Conservation (phyloP, 176 grass and related monocot species). For the Saccharum spontaneum region DNA sequence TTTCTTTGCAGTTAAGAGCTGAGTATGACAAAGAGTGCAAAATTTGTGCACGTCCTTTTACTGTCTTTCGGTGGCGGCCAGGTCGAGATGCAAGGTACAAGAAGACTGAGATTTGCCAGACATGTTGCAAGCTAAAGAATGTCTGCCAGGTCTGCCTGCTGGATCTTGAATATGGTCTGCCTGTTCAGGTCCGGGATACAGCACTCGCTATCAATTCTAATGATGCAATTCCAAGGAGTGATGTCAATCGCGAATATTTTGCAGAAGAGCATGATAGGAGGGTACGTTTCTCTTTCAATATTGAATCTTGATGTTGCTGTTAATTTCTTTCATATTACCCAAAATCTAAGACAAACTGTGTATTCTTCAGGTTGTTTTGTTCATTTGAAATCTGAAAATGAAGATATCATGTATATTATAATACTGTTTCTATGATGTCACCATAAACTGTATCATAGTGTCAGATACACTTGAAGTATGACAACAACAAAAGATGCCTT, state of each 20-base stretch:
- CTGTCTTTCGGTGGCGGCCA: slow-evolving; percentile 92
- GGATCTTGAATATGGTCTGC: slow-evolving; percentile 94
- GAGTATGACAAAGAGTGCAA: slow-evolving; percentile 98
- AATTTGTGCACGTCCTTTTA: slow-evolving; percentile 87
- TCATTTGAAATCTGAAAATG: not conserved
- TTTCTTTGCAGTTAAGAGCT: slow-evolving; percentile 59
- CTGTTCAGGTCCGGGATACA: slow-evolving; percentile 90
- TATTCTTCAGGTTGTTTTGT: not conserved
- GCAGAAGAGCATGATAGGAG: slow-evolving; percentile 95
- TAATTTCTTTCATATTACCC: not conserved
- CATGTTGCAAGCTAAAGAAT: slow-evolving; percentile 96
- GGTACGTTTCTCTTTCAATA: slow-evolving; percentile 51
- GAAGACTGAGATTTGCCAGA: slow-evolving; percentile 98
- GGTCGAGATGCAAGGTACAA: slow-evolving; percentile 96
- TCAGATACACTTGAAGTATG: slow-evolving; percentile 4
- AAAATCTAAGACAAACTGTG: not conserved
- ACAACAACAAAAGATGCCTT: not conserved
- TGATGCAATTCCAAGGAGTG: slow-evolving; percentile 91
- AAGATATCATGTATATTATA: not conserved
- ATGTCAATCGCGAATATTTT: slow-evolving; percentile 94
- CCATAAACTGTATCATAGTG: not conserved
- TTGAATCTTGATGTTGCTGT: not conserved
- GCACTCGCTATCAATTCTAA: slow-evolving; percentile 81
- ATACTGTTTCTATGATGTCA: not conserved
- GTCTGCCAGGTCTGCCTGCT: slow-evolving; percentile 96